These are phyloP conservation scores for Cladophialophora yegresii DNA, from an alignment of 2,329 filamentous ascomycete genomes.

Conservation along the genomic window DNA sequence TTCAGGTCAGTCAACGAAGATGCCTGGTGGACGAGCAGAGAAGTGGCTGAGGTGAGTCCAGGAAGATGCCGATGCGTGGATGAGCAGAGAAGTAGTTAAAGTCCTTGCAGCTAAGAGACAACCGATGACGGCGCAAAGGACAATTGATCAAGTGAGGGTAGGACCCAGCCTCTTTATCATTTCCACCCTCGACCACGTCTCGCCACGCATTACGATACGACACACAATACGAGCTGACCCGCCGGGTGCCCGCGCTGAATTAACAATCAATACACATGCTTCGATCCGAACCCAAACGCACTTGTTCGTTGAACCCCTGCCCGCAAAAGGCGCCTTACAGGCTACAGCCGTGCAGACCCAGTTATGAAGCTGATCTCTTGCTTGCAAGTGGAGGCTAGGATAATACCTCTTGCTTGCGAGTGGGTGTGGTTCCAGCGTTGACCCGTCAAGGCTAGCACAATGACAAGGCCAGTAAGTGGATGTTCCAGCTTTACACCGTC, in stretches of 20 bases:
- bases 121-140: neutral
- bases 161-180: conserved; percentile 1
- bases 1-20: neutral
- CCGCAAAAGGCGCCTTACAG: neutral
- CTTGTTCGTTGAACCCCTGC: neutral
- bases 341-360: neutral
- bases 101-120: conserved; percentile 1
- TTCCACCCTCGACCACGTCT: neutral
- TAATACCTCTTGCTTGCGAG: neutral
- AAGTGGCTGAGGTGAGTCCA: neutral
- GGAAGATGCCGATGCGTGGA: neutral
- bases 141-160: neutral
- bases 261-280: neutral
- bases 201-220: neutral
- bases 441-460: too few species aligned
- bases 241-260: neutral
- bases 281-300: neutral
- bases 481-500: too few species aligned
- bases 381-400: too few species aligned
- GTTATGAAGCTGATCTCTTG: neutral
- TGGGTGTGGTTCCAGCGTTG: too few species aligned
- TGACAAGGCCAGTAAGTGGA: too few species aligned
- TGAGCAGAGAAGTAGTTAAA: neutral
- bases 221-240: neutral
- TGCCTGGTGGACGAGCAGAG: neutral